Evolutionary conservation across 768 basidiomycete genomes (phyloP).

Genomic region (Artomyces pyxidatus): DNA sequence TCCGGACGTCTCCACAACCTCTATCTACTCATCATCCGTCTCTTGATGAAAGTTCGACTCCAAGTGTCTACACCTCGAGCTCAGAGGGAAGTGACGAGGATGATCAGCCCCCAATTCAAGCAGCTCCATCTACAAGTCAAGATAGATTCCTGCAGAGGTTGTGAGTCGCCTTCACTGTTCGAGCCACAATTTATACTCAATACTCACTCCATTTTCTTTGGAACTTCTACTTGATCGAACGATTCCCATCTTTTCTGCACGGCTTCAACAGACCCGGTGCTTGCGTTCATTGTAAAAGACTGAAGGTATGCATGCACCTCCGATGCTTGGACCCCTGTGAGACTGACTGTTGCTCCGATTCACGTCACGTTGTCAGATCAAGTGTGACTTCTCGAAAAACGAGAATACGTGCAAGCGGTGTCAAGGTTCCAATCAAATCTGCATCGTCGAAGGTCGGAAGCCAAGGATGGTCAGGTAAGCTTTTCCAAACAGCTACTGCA

Average conservation of each 20-base stretch:
- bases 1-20: no score
- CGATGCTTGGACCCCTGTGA: no score
- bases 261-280: constrained; percentile 57
- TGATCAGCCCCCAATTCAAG: not conserved
- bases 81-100: constrained; percentile 3
- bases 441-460: constrained; percentile 80
- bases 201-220: not conserved
- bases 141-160: not conserved
- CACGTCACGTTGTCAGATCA: constrained; percentile 57
- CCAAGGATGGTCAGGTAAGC: constrained; percentile 77
- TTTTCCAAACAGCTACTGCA: constrained; percentile 1
- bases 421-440: constrained; percentile 61
- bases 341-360: constrained; percentile 3
- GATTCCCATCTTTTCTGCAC: constrained; percentile 4
- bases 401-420: constrained; percentile 77
- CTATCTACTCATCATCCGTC: not conserved
- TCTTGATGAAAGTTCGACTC: not conserved
- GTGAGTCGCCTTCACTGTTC: not conserved
- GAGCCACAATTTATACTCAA: not conserved
- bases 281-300: constrained; percentile 79
- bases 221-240: constrained; percentile 1
- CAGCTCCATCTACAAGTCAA: not conserved
- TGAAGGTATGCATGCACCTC: constrained; percentile 52
- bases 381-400: constrained; percentile 69
- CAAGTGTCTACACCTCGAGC: not conserved